A percentile compares a stretch with the other conserved stretches of the same genome.
phyloP scores from a whole-genome alignment of 2,329 filamentous ascomycete genomes.

The Lasiodiplodia sp. region DNA sequence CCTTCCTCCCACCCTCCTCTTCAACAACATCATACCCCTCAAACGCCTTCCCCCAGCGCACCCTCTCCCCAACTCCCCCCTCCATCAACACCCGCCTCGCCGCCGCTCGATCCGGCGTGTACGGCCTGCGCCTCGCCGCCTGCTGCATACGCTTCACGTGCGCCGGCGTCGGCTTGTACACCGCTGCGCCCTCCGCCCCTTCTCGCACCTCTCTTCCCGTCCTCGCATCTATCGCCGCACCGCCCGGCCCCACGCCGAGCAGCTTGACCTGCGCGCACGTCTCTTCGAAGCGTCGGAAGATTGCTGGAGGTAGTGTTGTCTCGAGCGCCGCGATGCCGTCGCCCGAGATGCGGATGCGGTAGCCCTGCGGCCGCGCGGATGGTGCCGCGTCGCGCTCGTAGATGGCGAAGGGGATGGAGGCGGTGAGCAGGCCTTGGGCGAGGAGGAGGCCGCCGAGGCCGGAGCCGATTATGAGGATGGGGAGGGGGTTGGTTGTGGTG shows the following conservation, averaged over 20 bases:
- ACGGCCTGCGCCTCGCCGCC: conserved; percentile 4
- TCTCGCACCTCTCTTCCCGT: background rate
- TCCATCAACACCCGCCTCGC: conserved; percentile 14
- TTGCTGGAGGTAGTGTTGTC: background rate
- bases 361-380: conserved; percentile 68
- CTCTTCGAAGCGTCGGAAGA: background rate
- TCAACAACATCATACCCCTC: background rate
- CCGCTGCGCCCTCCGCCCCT: background rate
- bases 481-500: conserved; percentile 31
- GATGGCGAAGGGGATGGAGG: conserved; percentile 43
- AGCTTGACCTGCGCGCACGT: conserved; percentile 14
- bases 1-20: background rate
- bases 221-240: background rate
- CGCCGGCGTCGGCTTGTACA: background rate
- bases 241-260: background rate
- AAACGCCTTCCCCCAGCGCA: conserved; percentile 9
- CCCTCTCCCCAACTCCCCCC: background rate
- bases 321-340: conserved; percentile 13
- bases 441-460: conserved; percentile 44
- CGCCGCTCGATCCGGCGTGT: conserved; percentile 14
- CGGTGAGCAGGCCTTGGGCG: conserved; percentile 40
- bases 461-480: conserved; percentile 50
- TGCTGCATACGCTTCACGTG: background rate
- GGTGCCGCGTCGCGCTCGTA: conserved; percentile 54
- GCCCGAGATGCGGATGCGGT: conserved; percentile 57